Percentiles rank a stretch among this genome's conserved stretches.
Evolutionary conservation across 2,329 filamentous ascomycete genomes (phyloP).

Genomic region (Huntiella decipiens): DNA sequence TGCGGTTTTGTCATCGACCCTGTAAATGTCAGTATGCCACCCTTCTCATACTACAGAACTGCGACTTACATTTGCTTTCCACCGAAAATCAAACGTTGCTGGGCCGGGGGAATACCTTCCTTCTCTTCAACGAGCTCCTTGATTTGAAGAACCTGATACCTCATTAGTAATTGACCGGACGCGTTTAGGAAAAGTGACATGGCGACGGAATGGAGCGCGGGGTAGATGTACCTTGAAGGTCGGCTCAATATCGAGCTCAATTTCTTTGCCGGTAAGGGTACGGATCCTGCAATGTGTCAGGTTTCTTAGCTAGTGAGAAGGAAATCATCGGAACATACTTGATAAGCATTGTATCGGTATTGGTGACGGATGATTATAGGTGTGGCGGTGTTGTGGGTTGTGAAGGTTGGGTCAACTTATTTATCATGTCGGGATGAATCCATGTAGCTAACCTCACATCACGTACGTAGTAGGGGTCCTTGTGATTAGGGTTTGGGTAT

Average conservation of each 20-base stretch:
- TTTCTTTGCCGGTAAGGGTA: constrained; percentile 95
- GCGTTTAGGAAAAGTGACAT: neutral
- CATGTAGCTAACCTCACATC: no score
- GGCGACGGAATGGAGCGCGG: neutral
- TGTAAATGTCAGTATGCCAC: constrained; percentile 20
- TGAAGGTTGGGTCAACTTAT: no score
- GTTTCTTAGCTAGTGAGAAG: neutral
- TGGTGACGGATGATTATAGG: neutral
- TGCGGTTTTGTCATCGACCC: constrained; percentile 89
- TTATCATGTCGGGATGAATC: no score
- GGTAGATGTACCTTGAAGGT: constrained; percentile 60
- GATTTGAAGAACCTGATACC: constrained; percentile 64
- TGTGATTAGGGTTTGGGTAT: no score
- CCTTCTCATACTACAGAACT: neutral
- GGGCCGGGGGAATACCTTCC: constrained; percentile 90
- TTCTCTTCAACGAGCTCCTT: constrained; percentile 99
- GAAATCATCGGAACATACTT: constrained; percentile 22
- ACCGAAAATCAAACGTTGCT: constrained; percentile 88
- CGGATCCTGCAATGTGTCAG: constrained; percentile 47
- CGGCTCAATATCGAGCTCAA: constrained; percentile 90
- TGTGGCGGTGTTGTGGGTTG: neutral
- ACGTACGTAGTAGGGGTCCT: no score
- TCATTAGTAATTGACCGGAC: no score
- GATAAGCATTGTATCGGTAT: constrained; percentile 24
- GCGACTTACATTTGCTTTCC: constrained; percentile 81